Evolutionary conservation across 139 green algal species (phyloP).

Genomic region (Micractinium conductrix): DNA sequence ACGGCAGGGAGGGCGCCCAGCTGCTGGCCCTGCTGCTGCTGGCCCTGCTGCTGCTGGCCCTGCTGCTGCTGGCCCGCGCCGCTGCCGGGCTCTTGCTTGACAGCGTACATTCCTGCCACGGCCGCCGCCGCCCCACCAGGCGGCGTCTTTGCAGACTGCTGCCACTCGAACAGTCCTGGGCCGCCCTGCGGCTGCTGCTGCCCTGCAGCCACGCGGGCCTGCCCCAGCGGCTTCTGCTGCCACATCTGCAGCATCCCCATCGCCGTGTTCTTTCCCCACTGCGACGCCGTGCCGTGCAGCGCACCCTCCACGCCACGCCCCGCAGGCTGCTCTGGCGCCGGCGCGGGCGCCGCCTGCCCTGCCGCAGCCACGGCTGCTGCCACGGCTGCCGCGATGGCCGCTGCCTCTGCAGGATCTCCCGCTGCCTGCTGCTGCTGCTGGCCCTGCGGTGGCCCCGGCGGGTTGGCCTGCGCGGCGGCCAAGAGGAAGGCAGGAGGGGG

Average conservation of each 20-base stretch:
- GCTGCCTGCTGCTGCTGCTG: too few species aligned
- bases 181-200: slow-evolving; percentile 6
- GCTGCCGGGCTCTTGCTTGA: neutral
- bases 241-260: slow-evolving; percentile 14
- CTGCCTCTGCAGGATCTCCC: neutral
- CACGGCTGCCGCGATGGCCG: slow-evolving; percentile 12
- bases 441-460: slow-evolving; percentile 32
- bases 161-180: too few species aligned
- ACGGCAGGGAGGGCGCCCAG: neutral
- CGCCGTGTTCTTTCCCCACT: neutral
- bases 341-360: neutral
- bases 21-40: neutral
- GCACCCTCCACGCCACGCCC: slow-evolving; percentile 12
- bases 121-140: too few species aligned
- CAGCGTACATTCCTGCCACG: neutral
- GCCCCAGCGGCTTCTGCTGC: slow-evolving; percentile 30
- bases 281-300: neutral
- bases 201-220: slow-evolving; percentile 1
- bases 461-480: too few species aligned
- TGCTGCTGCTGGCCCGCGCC: neutral
- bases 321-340: neutral
- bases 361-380: slow-evolving; percentile 25
- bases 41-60: neutral
- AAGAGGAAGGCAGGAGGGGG: too few species aligned
- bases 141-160: too few species aligned